These are phyloP conservation scores for Huntiella omanensis DNA, from an alignment of 2,329 filamentous ascomycete genomes.

Conservation along the genomic window DNA sequence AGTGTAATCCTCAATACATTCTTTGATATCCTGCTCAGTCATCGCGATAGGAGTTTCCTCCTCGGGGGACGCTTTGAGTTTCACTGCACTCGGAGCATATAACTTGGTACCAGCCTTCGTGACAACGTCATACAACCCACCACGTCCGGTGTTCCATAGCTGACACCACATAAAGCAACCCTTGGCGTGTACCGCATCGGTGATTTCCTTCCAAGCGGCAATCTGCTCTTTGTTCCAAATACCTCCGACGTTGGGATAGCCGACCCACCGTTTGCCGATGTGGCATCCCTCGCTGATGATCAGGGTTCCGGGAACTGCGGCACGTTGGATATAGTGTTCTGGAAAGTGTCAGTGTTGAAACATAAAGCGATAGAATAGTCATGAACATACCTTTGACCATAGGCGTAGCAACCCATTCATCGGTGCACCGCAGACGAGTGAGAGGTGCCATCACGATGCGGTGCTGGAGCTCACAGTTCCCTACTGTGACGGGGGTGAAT, in stretches of 20 bases:
- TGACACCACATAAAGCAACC: conserved; percentile 43
- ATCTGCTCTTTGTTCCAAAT: conserved; percentile 39
- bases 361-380: no score
- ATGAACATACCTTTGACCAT: conserved; percentile 19
- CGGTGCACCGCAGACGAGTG: conserved; percentile 30
- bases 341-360: neutral
- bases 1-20: conserved; percentile 41
- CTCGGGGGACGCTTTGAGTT: conserved; percentile 21
- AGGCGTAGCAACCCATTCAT: conserved; percentile 17
- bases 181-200: conserved; percentile 42
- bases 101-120: conserved; percentile 2
- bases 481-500: conserved; percentile 25
- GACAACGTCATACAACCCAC: conserved; percentile 27
- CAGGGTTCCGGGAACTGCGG: conserved; percentile 23
- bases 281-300: conserved; percentile 29
- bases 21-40: conserved; percentile 45
- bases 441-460: conserved; percentile 37
- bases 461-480: conserved; percentile 22
- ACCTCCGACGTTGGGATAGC: conserved; percentile 30
- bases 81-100: conserved; percentile 14
- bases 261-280: conserved; percentile 19
- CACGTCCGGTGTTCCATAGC: conserved; percentile 44
- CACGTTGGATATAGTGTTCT: conserved; percentile 28
- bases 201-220: conserved; percentile 39
- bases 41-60: conserved; percentile 42